A percentile compares a stretch with the other conserved stretches of the same genome.
Evolutionary conservation across 345 rosid species (phyloP).

Genomic region (Melaleuca quinquenervia): DNA sequence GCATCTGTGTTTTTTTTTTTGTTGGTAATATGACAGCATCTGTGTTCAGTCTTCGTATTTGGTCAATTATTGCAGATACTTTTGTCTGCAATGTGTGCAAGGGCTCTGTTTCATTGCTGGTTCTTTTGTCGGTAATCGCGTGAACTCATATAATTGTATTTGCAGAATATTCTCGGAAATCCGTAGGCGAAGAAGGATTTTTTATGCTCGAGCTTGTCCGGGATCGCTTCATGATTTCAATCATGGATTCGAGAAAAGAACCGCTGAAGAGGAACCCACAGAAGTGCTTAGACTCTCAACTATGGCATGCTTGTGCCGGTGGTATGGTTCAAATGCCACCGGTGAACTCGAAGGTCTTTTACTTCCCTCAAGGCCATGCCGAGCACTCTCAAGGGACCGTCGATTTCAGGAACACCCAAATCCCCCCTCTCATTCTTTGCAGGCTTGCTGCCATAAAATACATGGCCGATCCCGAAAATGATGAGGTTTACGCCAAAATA

Average conservation of each 20-base stretch:
- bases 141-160: not conserved
- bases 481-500: conserved; percentile 77
- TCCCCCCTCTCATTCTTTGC: conserved; percentile 54
- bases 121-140: not conserved
- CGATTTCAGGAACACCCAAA: conserved; percentile 30
- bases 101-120: not conserved
- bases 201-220: not conserved
- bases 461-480: conserved; percentile 85
- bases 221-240: conserved; percentile 18
- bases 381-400: conserved; percentile 68
- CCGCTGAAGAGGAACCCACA: conserved; percentile 27
- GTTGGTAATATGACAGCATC: not conserved
- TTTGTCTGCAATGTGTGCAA: not conserved
- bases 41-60: not conserved
- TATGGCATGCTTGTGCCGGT: conserved; percentile 99
- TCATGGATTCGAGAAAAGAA: conserved; percentile 33
- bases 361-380: conserved; percentile 95
- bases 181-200: not conserved
- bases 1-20: not conserved
- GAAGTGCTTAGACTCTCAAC: conserved; percentile 71
- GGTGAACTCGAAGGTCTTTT: conserved; percentile 57
- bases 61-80: not conserved
- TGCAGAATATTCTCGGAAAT: not conserved
- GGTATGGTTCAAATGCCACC: conserved; percentile 93
- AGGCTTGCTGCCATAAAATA: conserved; percentile 54